phyloP scores from a whole-genome alignment of 139 green algal species.

The Diplosphaera chodatii region DNA sequence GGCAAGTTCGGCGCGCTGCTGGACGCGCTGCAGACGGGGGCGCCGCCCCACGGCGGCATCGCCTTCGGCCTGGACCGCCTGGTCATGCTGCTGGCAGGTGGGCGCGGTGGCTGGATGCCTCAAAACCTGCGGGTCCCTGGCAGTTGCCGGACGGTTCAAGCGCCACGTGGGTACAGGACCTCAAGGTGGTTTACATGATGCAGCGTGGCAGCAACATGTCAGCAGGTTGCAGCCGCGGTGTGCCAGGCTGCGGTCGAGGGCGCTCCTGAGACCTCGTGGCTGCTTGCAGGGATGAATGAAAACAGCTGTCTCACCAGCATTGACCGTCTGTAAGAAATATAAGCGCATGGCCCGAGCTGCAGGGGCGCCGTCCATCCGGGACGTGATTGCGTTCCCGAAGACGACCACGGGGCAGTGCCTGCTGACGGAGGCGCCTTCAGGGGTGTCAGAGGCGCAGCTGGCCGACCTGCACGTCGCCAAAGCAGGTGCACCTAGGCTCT shows the following conservation, averaged over 20 bases:
- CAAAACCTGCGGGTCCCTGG: too few relatives aligned
- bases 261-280: too few relatives aligned
- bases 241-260: too few relatives aligned
- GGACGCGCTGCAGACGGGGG: constrained; percentile 73
- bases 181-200: too few relatives aligned
- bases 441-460: constrained; percentile 54
- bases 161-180: too few relatives aligned
- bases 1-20: constrained; percentile 84
- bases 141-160: too few relatives aligned
- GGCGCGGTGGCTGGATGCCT: too few relatives aligned
- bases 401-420: constrained; percentile 80
- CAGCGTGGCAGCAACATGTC: too few relatives aligned
- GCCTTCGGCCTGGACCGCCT: constrained; percentile 92
- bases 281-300: too few relatives aligned
- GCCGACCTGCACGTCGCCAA: constrained; percentile 40
- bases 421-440: constrained; percentile 71
- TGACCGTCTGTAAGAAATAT: constrained; percentile 89
- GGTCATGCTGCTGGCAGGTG: constrained; percentile 81
- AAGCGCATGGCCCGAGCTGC: constrained; percentile 94
- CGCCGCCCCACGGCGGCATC: constrained; percentile 90
- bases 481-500: too few relatives aligned
- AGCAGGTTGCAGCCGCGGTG: too few relatives aligned
- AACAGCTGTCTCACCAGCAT: too few relatives aligned
- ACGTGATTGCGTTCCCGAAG: constrained; percentile 99
- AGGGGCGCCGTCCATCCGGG: constrained; percentile 76